Percentiles rank a stretch among this genome's conserved stretches.
phyloP scores from a whole-genome alignment of 306 rosid genomes.

The Rubus idaeus region DNA sequence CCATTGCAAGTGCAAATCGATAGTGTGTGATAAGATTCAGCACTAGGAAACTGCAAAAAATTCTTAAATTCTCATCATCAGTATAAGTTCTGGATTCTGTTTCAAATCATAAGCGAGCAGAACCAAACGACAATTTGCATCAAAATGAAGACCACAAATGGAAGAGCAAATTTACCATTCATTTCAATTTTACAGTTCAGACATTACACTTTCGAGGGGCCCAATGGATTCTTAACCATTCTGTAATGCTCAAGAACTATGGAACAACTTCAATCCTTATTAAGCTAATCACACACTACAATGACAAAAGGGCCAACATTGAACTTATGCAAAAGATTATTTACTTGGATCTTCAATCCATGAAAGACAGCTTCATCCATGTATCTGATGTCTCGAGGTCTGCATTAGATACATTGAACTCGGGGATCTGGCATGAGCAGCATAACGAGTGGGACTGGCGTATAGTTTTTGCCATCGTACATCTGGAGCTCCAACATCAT shows the following conservation, averaged over 20 bases:
- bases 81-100: no score
- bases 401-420: slow-evolving; percentile 39
- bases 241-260: slow-evolving; percentile 30
- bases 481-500: slow-evolving; percentile 38
- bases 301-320: slow-evolving; percentile 6
- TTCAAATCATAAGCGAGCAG: neutral
- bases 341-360: slow-evolving; percentile 34
- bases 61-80: no score
- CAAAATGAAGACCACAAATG: neutral
- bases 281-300: slow-evolving; percentile 40
- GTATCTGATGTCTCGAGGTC: slow-evolving; percentile 48
- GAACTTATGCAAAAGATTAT: slow-evolving; percentile 28
- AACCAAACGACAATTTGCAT: neutral
- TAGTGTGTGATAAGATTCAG: neutral
- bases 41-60: neutral
- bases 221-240: slow-evolving; percentile 23
- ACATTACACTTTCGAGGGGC: slow-evolving; percentile 26
- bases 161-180: slow-evolving; percentile 1
- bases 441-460: slow-evolving; percentile 42
- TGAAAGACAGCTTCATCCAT: slow-evolving; percentile 37
- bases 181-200: slow-evolving; percentile 24
- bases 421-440: slow-evolving; percentile 47
- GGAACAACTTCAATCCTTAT: slow-evolving; percentile 24
- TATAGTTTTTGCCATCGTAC: slow-evolving; percentile 49
- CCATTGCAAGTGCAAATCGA: slow-evolving; percentile 19